Evolutionary conservation across 106 monocot genomes (phyloP).

Genomic region (Gastrodia elata): DNA sequence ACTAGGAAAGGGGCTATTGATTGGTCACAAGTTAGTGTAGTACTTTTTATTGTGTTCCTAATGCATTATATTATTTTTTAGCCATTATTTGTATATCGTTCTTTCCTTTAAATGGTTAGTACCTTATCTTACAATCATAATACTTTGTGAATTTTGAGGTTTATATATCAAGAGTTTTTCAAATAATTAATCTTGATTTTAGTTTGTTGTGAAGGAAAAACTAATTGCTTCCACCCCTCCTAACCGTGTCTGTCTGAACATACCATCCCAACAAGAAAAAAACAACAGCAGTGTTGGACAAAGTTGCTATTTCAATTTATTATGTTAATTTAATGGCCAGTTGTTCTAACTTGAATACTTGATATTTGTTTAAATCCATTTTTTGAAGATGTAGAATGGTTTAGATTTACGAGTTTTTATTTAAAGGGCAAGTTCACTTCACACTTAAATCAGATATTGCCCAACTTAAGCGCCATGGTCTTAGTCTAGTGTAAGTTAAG

Average conservation of each 20-base stretch:
- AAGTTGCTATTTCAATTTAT: no score
- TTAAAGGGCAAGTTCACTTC: no score
- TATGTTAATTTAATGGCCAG: no score
- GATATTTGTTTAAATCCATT: neutral
- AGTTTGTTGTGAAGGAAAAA: neutral
- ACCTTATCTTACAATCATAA: slow-evolving; percentile 1
- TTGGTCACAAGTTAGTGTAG: slow-evolving; percentile 54
- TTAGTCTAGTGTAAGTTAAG: no score
- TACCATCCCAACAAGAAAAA: neutral
- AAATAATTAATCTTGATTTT: neutral
- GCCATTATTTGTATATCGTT: neutral
- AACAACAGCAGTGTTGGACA: no score
- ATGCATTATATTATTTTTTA: neutral
- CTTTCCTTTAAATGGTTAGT: neutral
- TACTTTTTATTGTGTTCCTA: neutral
- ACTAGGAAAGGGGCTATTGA: slow-evolving; percentile 48
- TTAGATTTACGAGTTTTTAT: neutral
- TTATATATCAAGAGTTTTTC: neutral
- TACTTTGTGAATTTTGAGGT: neutral
- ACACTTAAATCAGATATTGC: no score
- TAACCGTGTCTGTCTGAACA: neutral
- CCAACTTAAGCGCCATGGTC: no score
- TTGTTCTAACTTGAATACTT: no score
- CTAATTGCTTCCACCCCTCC: neutral
- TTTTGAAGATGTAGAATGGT: neutral